These are phyloP conservation scores for Nitzschia putrida DNA, from an alignment of 108 stramenopile genomes.

Conservation along the genomic window DNA sequence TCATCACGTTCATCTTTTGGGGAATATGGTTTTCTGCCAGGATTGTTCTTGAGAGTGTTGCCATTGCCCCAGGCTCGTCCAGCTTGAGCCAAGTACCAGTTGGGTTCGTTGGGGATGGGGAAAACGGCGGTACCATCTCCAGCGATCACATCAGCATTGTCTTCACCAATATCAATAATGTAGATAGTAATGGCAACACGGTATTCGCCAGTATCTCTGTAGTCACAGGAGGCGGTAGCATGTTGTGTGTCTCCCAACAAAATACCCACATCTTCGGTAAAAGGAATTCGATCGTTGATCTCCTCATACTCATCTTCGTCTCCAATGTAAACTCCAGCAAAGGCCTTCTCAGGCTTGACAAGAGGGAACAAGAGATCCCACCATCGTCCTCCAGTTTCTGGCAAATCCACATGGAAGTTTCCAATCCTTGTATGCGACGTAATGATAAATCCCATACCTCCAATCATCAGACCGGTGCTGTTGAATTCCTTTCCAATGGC, in stretches of 20 bases:
- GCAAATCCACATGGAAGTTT: slow-evolving; percentile 43
- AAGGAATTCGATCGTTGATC: slow-evolving; percentile 12
- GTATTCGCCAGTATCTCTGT: slow-evolving; percentile 39
- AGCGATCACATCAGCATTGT: neutral
- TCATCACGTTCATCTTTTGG: neutral
- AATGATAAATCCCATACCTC: slow-evolving; percentile 52
- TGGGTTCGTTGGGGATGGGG: slow-evolving; percentile 3
- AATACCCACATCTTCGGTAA: slow-evolving; percentile 39
- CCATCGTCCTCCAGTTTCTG: slow-evolving; percentile 29
- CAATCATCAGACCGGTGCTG: slow-evolving; percentile 41
- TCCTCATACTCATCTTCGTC: slow-evolving; percentile 25
- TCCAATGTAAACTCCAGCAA: slow-evolving; percentile 38
- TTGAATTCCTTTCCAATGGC: slow-evolving; percentile 49
- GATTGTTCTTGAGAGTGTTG: slow-evolving; percentile 1
- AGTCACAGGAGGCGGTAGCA: slow-evolving; percentile 55
- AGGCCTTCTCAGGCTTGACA: slow-evolving; percentile 43
- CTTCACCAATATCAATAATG: slow-evolving; percentile 39
- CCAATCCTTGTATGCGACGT: slow-evolving; percentile 40
- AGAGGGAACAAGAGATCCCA: slow-evolving; percentile 58
- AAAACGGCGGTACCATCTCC: slow-evolving; percentile 8
- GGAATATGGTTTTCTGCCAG: slow-evolving; percentile 9
- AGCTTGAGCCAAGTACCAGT: slow-evolving; percentile 11
- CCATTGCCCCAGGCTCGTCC: slow-evolving; percentile 15
- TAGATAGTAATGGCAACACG: slow-evolving; percentile 51
- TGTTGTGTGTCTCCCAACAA: slow-evolving; percentile 55